These are phyloP conservation scores for Dryadomyces quercus-mongolicae DNA, from an alignment of 2,329 filamentous ascomycete species.

Conservation along the genomic window DNA sequence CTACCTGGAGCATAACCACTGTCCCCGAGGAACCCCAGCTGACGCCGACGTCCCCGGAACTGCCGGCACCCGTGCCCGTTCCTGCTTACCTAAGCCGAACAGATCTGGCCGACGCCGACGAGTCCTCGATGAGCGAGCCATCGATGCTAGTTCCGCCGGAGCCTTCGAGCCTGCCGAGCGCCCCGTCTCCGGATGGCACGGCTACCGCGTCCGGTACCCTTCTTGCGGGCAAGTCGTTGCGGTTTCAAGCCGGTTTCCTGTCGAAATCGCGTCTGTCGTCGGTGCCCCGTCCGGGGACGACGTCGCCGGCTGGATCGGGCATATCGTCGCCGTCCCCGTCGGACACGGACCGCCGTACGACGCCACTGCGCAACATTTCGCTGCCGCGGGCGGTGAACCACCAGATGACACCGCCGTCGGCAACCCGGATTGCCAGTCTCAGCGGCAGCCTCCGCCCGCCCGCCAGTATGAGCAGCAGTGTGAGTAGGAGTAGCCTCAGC, in stretches of 20 bases:
- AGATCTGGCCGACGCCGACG: constrained; percentile 6
- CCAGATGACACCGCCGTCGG: constrained; percentile 29
- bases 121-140: not conserved
- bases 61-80: constrained; percentile 20
- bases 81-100: constrained; percentile 6
- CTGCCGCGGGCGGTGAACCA: constrained; percentile 36
- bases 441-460: constrained; percentile 15
- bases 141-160: not conserved
- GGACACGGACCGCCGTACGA: constrained; percentile 11
- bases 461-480: constrained; percentile 14
- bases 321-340: constrained; percentile 15
- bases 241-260: constrained; percentile 84
- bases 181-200: constrained; percentile 34
- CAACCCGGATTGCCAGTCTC: constrained; percentile 16
- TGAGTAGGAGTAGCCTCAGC: not conserved
- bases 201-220: constrained; percentile 36
- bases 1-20: constrained; percentile 4
- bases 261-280: constrained; percentile 35
- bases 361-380: constrained; percentile 39
- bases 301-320: constrained; percentile 16
- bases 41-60: constrained; percentile 30
- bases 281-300: not conserved
- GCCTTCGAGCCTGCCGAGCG: constrained; percentile 18
- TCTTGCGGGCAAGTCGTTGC: constrained; percentile 43
- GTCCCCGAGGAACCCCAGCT: constrained; percentile 1